Percentiles rank a stretch among this genome's conserved stretches.
Evolutionary conservation across 805 yeast genomes (phyloP).

Genomic region (Hemisphaericaspora nanyangensis): DNA sequence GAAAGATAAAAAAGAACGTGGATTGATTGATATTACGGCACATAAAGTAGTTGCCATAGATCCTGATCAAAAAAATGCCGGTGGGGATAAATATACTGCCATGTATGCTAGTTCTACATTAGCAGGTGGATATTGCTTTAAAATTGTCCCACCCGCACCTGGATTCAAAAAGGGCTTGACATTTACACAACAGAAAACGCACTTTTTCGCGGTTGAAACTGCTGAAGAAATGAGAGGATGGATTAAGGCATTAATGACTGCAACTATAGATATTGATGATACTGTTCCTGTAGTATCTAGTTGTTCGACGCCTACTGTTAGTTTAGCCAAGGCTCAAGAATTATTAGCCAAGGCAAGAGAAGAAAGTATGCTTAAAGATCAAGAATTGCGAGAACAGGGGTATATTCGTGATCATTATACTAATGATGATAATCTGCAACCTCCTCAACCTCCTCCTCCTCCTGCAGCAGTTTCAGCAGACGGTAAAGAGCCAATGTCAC

Average conservation of each 20-base stretch:
- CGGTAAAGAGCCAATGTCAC: no score
- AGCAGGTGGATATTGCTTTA: slow-evolving; percentile 89
- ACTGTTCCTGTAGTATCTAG: slow-evolving; percentile 87
- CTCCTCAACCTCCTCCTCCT: slow-evolving; percentile 2
- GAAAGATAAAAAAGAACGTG: slow-evolving; percentile 81
- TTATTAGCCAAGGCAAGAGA: slow-evolving; percentile 79
- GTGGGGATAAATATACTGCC: slow-evolving; percentile 74
- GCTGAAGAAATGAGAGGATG: slow-evolving; percentile 90
- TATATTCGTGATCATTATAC: slow-evolving; percentile 24
- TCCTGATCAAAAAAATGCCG: slow-evolving; percentile 40
- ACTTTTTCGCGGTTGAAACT: slow-evolving; percentile 92
- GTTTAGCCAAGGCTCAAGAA: slow-evolving; percentile 82
- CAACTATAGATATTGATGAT: slow-evolving; percentile 95
- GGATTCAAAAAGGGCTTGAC: slow-evolving; percentile 94
- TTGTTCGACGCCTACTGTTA: slow-evolving; percentile 92
- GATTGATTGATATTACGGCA: slow-evolving; percentile 92
- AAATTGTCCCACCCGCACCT: slow-evolving; percentile 94
- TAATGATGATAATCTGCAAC: slow-evolving; percentile 1
- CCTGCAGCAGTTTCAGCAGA: no score
- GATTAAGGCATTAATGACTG: slow-evolving; percentile 93
- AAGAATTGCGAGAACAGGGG: slow-evolving; percentile 44
- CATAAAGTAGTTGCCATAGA: slow-evolving; percentile 79
- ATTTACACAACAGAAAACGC: slow-evolving; percentile 93
- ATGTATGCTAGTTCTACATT: slow-evolving; percentile 92
- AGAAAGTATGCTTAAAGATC: slow-evolving; percentile 56